phyloP scores from a whole-genome alignment of 306 rosid genomes.

The Ormosia emarginata region DNA sequence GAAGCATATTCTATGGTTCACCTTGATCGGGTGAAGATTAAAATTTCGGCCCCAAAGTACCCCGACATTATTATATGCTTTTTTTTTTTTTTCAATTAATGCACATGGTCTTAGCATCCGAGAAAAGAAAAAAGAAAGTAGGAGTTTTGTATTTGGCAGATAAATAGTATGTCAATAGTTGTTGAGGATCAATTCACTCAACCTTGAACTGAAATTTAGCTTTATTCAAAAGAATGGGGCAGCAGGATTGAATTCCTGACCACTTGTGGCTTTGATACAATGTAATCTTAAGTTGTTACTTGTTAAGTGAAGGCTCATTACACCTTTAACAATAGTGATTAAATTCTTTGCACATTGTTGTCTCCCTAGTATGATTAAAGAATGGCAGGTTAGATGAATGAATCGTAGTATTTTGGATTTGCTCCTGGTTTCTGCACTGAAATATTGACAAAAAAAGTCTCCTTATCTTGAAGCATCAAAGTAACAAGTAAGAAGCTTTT shows the following conservation, averaged over 20 bases:
- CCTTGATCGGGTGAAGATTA: neutral
- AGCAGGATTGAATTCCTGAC: too few relatives aligned
- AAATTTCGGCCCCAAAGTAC: neutral
- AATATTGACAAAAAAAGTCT: conserved; percentile 32
- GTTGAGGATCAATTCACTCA: neutral
- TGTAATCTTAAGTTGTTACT: too few relatives aligned
- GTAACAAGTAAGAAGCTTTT: conserved; percentile 28
- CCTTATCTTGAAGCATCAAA: conserved; percentile 32
- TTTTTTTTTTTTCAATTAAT: neutral
- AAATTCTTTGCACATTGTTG: neutral
- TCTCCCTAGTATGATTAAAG: neutral
- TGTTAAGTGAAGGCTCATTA: too few relatives aligned
- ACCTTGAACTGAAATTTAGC: too few relatives aligned
- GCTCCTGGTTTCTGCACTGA: conserved; percentile 4
- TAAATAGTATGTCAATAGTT: neutral
- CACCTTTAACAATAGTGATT: neutral
- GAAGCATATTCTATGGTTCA: neutral
- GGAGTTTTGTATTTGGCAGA: neutral
- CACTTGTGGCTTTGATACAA: too few relatives aligned
- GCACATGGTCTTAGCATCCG: neutral
- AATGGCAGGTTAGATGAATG: neutral
- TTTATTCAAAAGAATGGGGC: too few relatives aligned
- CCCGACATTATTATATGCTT: neutral
- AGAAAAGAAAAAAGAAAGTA: neutral
- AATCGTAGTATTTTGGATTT: conserved; percentile 4